These are phyloP conservation scores for Neurospora sp. DNA, from an alignment of 495 filamentous ascomycete species.

Conservation along the genomic window DNA sequence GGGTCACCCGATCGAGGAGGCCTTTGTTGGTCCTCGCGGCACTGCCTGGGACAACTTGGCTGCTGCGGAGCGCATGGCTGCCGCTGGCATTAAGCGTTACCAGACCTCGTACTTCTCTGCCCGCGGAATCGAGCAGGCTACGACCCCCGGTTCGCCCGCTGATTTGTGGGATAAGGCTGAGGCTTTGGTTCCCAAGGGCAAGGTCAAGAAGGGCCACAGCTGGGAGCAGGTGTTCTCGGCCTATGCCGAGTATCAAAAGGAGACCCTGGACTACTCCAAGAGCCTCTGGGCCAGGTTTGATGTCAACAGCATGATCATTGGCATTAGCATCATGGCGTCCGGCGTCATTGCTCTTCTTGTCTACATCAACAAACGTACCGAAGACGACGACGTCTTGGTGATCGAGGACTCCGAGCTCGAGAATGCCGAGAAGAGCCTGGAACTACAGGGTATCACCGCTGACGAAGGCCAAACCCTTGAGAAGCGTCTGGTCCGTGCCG, in stretches of 20 bases:
- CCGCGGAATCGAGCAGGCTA: slow-evolving; percentile 51
- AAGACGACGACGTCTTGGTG: slow-evolving; percentile 32
- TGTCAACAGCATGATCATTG: slow-evolving; percentile 69
- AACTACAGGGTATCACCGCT: slow-evolving; percentile 22
- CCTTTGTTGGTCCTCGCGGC: slow-evolving; percentile 62
- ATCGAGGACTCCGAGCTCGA: slow-evolving; percentile 35
- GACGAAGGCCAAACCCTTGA: slow-evolving; percentile 24
- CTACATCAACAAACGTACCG: slow-evolving; percentile 49
- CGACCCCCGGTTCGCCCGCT: slow-evolving; percentile 43
- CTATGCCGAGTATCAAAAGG: slow-evolving; percentile 63
- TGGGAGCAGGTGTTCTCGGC: slow-evolving; percentile 40
- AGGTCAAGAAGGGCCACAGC: slow-evolving; percentile 16
- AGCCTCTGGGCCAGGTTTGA: slow-evolving; percentile 87
- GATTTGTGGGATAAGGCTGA: slow-evolving; percentile 46
- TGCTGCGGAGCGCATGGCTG: slow-evolving; percentile 61
- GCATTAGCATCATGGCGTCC: slow-evolving; percentile 58
- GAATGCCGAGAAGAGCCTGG: slow-evolving; percentile 31
- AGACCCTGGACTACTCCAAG: slow-evolving; percentile 73
- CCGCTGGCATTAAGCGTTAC: slow-evolving; percentile 84
- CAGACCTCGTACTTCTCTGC: slow-evolving; percentile 50
- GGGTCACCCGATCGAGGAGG: slow-evolving; percentile 89
- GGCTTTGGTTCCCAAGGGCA: slow-evolving; percentile 16
- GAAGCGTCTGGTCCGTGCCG: slow-evolving; percentile 25
- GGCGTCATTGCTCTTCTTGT: slow-evolving; percentile 56
- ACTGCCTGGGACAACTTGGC: slow-evolving; percentile 66